Conservation (phyloP, 2,329 filamentous ascomycete species). For the Ilyonectria mors-panacis region DNA sequence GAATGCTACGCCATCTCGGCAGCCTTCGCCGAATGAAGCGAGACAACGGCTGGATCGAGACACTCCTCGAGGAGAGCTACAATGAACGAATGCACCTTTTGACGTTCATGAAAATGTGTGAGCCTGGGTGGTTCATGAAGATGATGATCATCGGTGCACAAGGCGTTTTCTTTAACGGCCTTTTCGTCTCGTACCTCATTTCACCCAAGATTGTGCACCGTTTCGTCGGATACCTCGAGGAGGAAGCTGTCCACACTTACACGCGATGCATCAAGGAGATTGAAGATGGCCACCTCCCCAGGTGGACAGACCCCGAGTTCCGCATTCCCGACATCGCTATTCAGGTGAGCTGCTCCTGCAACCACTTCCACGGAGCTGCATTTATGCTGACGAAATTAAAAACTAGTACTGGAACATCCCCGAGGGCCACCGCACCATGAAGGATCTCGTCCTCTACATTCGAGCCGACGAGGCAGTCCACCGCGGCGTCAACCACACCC, state of each 20-base stretch:
- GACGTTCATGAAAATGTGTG: conserved; percentile 91
- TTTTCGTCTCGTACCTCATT: conserved; percentile 91
- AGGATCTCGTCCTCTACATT: conserved; percentile 89
- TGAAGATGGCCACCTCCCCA: conserved; percentile 85
- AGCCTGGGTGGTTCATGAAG: conserved; percentile 86
- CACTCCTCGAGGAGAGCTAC: conserved; percentile 88
- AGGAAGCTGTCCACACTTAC: conserved; percentile 97
- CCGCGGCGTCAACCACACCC: conserved; percentile 94
- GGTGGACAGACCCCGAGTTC: conserved; percentile 81
- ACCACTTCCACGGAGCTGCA: not conserved
- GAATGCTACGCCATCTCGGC: conserved; percentile 91
- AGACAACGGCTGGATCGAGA: conserved; percentile 98
- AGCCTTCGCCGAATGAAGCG: conserved; percentile 88
- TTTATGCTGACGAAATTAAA: conserved; percentile 18
- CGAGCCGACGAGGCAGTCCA: conserved; percentile 92
- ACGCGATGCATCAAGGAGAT: conserved; percentile 90
- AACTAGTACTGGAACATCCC: conserved; percentile 91
- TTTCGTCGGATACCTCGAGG: conserved; percentile 97
- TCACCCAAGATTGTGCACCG: conserved; percentile 91
- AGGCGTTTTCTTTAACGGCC: conserved; percentile 95
- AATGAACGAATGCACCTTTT: conserved; percentile 96
- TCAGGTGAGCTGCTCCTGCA: conserved; percentile 55
- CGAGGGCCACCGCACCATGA: conserved; percentile 85
- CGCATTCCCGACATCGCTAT: conserved; percentile 90
- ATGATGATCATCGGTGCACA: conserved; percentile 92